Conservation (phyloP, 805 yeast species). For the Saccharomycopsis sp. region DNA sequence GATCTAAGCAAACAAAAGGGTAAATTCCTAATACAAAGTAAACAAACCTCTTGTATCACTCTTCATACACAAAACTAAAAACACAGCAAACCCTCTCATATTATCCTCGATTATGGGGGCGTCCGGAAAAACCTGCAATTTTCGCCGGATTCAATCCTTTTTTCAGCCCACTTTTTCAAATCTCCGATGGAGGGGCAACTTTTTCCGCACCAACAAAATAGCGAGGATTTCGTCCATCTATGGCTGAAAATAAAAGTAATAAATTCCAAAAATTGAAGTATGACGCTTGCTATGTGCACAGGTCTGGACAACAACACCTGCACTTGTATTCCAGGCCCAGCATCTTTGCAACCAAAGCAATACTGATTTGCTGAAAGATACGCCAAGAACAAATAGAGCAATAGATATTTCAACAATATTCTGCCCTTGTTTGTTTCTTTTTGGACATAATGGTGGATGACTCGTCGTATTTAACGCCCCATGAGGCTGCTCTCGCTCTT, state of each 20-base stretch:
- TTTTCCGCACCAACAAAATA: not conserved
- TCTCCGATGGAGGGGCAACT: not conserved
- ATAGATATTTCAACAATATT: constrained; percentile 1
- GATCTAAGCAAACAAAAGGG: too few relatives aligned
- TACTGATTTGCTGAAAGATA: too few relatives aligned
- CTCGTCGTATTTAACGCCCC: constrained; percentile 59
- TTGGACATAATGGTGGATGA: constrained; percentile 34
- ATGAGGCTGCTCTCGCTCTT: constrained; percentile 77
- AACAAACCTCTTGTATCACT: too few relatives aligned
- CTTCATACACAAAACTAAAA: too few relatives aligned
- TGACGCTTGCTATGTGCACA: not conserved
- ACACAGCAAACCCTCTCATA: too few relatives aligned
- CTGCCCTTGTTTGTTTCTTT: not conserved
- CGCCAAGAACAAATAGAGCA: not conserved
- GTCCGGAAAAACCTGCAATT: not conserved
- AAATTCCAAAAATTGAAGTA: not conserved
- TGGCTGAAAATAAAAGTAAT: not conserved
- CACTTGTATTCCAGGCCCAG: too few relatives aligned
- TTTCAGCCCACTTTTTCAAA: not conserved
- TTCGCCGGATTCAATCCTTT: not conserved
- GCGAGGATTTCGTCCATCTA: not conserved
- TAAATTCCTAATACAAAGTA: too few relatives aligned
- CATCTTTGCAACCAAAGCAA: too few relatives aligned
- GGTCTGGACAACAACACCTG: too few relatives aligned
- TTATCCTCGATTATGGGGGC: too few relatives aligned